Base-by-base conservation (phyloP, 306 rosid species). In the Aeschynomene evenia region DNA sequence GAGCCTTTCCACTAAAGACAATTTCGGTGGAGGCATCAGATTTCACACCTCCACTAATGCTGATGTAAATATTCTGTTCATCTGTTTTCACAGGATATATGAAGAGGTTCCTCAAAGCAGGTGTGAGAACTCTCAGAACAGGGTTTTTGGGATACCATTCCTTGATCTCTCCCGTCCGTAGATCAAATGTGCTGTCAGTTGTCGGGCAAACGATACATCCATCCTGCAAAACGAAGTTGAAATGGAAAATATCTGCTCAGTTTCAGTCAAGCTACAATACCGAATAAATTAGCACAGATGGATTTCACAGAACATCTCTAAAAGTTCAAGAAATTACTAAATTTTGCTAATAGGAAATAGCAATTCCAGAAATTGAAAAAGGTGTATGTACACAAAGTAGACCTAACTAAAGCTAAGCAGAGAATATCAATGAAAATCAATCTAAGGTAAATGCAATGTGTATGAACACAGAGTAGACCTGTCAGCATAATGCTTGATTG, bases 61-160 rank as follows among this genome's bases (percentile, higher is more conserved):
- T 88, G 76, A 93, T 90, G 69, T 82, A 93, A 52, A 93, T 93
- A 61, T 88, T 93, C 26, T 90, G 64, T 23, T 85, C 94, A 71
- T 93, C 97, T 12, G 90, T 86, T 87, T 90, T 93, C 36, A 83
- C 90, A 12, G 91, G 90, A 69, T 78, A 90, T 14, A 81, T 60
- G 51, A 78, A 93, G 42, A 93, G 96, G 15, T 60, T 77, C 82
- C 97, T 85, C 77, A 93, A 62, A 46, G 97, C 81, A 11, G 97
- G 98, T 1, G 97, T 90, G 28, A 93, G 94, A 63, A 68, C 83
- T 77, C 97, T 82, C 46, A 90, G 84, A 53, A 93, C 98, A 22
- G 96, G 98, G 75, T 93, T 93, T 48, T 93, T 93, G 3, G 97
- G 98, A 77, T 93, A 93, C 98, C 98, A 93, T 54, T 90, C 98